Conservation (phyloP, 1,284 basidiomycete genomes). For the Xanthoconium separans region DNA sequence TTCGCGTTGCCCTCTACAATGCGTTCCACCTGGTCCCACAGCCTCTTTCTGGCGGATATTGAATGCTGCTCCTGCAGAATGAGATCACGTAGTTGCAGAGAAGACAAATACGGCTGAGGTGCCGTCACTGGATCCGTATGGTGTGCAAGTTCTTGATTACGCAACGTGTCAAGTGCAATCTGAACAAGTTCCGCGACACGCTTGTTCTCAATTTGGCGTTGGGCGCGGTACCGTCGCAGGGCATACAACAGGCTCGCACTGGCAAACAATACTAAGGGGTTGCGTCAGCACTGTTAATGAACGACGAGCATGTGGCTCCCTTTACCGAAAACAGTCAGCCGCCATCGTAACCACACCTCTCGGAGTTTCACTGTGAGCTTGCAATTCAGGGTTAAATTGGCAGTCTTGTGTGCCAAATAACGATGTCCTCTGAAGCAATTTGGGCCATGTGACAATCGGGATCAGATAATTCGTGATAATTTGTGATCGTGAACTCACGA, state of each 20-base stretch:
- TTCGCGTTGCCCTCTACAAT: conserved; percentile 95
- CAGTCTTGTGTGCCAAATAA: conserved; percentile 76
- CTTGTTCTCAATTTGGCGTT: conserved; percentile 60
- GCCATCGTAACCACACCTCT: conserved; percentile 71
- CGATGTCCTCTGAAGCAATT: conserved; percentile 56
- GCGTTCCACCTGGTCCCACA: conserved; percentile 88
- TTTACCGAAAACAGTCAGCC: conserved; percentile 65
- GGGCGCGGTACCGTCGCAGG: conserved; percentile 45
- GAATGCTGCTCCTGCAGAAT: conserved; percentile 84
- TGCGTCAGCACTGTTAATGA: conserved; percentile 18
- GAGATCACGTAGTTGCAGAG: conserved; percentile 88
- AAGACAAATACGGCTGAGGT: conserved; percentile 81
- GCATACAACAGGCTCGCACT: conserved; percentile 37
- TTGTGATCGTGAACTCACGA: conserved; percentile 52
- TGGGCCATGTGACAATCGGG: conserved; percentile 22
- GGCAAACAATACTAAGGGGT: conserved; percentile 33
- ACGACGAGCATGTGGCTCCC: conserved; percentile 12
- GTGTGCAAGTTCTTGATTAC: conserved; percentile 84
- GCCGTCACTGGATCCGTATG: conserved; percentile 81
- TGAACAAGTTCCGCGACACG: conserved; percentile 78
- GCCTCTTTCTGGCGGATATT: conserved; percentile 58
- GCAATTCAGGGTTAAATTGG: conserved; percentile 73
- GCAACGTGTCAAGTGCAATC: conserved; percentile 77
- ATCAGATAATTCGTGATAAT: conserved; percentile 22
- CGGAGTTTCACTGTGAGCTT: conserved; percentile 66